Percentiles rank a stretch among this genome's conserved stretches.
These are phyloP conservation scores for Russula earlei DNA, from an alignment of 768 basidiomycete genomes.

Conservation along the genomic window DNA sequence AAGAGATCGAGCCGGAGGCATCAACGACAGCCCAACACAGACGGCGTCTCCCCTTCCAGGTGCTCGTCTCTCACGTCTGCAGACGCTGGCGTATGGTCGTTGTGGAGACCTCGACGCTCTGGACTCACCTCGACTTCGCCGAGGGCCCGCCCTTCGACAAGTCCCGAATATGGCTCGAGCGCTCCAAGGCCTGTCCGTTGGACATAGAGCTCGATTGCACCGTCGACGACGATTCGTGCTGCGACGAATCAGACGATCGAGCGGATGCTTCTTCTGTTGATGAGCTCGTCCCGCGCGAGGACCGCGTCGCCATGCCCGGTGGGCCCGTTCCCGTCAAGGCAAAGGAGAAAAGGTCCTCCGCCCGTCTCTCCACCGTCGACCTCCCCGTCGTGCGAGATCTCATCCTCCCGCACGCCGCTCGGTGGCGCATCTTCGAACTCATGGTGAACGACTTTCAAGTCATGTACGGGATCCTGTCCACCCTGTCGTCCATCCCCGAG, in stretches of 20 bases:
- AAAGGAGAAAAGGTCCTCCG: not conserved
- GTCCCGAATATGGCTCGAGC: slow-evolving; percentile 38
- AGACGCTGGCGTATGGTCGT: slow-evolving; percentile 47
- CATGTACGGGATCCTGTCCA: slow-evolving; percentile 39
- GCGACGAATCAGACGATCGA: slow-evolving; percentile 9
- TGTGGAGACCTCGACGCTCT: slow-evolving; percentile 44
- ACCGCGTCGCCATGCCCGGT: slow-evolving; percentile 16
- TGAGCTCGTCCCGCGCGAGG: slow-evolving; percentile 10
- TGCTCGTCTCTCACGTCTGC: slow-evolving; percentile 55
- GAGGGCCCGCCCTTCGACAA: slow-evolving; percentile 36
- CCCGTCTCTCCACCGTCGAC: slow-evolving; percentile 19
- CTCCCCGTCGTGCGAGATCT: slow-evolving; percentile 25
- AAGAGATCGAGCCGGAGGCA: slow-evolving; percentile 16
- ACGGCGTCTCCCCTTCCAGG: slow-evolving; percentile 32
- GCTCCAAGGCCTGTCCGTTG: slow-evolving; percentile 47
- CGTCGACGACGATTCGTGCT: slow-evolving; percentile 16
- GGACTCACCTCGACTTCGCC: slow-evolving; percentile 40
- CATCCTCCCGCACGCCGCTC: slow-evolving; percentile 43
- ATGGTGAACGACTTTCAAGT: slow-evolving; percentile 34
- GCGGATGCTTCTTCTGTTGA: not conserved
- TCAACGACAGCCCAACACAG: slow-evolving; percentile 3
- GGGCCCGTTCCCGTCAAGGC: slow-evolving; percentile 9
- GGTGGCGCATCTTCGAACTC: slow-evolving; percentile 46
- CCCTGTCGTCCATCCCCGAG: slow-evolving; percentile 33
- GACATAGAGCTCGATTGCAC: slow-evolving; percentile 37